Evolutionary conservation across 83 land plant genomes (phyloP).

Genomic region (Picea abies): DNA sequence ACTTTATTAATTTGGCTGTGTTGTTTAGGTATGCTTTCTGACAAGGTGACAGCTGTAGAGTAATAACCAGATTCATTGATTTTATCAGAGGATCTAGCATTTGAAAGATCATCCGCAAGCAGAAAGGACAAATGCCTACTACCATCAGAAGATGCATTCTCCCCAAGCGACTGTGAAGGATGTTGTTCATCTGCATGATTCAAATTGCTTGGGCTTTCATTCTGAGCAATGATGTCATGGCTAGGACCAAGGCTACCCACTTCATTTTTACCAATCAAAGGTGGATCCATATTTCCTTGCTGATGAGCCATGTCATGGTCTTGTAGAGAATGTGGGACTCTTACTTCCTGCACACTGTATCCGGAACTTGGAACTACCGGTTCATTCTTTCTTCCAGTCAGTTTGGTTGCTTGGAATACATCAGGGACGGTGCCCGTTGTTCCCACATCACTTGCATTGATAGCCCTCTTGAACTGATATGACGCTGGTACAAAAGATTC

Average conservation of each 20-base stretch:
- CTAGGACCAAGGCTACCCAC: neutral
- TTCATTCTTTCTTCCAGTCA: conserved; percentile 15
- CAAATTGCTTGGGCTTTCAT: conserved; percentile 6
- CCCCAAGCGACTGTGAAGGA: neutral
- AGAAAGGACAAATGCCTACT: conserved; percentile 10
- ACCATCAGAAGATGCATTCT: conserved; percentile 3
- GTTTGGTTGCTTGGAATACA: neutral
- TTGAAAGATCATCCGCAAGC: neutral
- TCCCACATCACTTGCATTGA: neutral
- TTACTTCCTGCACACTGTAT: neutral
- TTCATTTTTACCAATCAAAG: conserved; percentile 1
- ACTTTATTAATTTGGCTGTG: too few species aligned
- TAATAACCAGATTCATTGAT: neutral
- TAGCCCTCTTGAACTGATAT: conserved; percentile 5
- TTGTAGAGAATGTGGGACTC: neutral
- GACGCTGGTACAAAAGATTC: conserved; percentile 11
- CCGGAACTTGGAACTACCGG: conserved; percentile 4
- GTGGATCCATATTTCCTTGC: neutral
- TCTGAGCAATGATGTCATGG: neutral
- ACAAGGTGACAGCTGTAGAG: neutral
- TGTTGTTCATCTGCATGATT: conserved; percentile 1
- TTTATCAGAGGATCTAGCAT: conserved; percentile 7
- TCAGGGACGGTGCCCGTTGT: neutral
- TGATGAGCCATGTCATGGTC: neutral
- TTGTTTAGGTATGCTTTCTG: neutral